Base-by-base conservation (phyloP, 176 grass and related monocot species). In the Paspalum vaginatum region DNA sequence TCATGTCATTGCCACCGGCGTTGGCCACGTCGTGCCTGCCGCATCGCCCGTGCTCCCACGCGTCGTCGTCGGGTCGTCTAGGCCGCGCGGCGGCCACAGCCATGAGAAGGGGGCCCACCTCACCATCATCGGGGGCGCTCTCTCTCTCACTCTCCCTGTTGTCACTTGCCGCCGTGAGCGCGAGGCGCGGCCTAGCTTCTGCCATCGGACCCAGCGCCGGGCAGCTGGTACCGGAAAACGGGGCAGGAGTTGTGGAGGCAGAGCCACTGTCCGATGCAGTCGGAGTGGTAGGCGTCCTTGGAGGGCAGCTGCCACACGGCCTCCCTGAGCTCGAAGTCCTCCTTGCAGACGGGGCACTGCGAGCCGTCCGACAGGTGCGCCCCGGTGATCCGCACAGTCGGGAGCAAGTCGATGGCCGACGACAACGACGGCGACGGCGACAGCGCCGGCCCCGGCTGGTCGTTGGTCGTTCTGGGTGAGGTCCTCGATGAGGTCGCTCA, bases 271-370 rank as follows among this genome's bases (percentile, higher is more conserved):
- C 90, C 55, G 70, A 99, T 95, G 90, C 96, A 95, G 82, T 99
- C 96, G 8, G 96, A 93, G 70, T 95, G 96, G 82, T 95, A 99
- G 8, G 89, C 96, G 78, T 99, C 92, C 68, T 99, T 99, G 91
- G 90, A 99, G 15, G 96, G 96, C 90, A 99, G 72, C 88, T 90
- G 82, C 46, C 88, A 78, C 55, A 90, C 96, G 45, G 84, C 93
- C 84, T 95, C 96, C 26, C 93, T 90, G 47, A 78, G 82, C 55
- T 85, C 88, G 87, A 99, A 96, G 77, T 99, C 97, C 88, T 99
- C 97, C 79, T 99, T 99, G 85, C 97, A 99, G 22, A 99, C 93
- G 57, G 93, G 97, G 90, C 97, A 99, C 73, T 96, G 97, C 60
- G 96, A 88, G 49, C 76, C 91, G 20, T 96, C 93, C 3, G 86